Evolutionary conservation across 345 rosid genomes (phyloP).

Genomic region (Pugionium cornutum): DNA sequence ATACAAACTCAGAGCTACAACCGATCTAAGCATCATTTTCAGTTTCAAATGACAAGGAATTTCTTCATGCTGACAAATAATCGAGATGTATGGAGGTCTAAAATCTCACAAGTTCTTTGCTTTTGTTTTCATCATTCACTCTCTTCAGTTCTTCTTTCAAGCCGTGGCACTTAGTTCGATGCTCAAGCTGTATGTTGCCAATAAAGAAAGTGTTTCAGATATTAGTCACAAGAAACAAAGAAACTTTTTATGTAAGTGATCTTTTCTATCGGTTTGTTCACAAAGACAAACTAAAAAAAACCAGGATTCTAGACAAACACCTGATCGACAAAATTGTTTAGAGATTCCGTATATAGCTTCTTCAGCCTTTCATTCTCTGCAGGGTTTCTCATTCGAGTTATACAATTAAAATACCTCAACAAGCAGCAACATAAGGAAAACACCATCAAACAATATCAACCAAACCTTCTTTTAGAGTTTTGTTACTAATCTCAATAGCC

Average conservation of each 20-base stretch:
- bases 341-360: conserved; percentile 57
- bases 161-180: conserved; percentile 55
- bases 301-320: conserved; percentile 30
- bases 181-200: conserved; percentile 55
- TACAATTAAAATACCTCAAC: conserved; percentile 6
- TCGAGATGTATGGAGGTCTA: neutral
- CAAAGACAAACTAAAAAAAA: neutral
- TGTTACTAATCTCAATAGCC: conserved; percentile 60
- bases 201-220: conserved; percentile 14
- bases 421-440: conserved; percentile 8
- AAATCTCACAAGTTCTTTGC: conserved; percentile 49
- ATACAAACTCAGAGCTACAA: neutral
- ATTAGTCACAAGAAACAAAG: neutral
- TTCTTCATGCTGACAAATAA: neutral
- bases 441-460: neutral
- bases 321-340: conserved; percentile 66
- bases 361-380: conserved; percentile 67
- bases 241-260: neutral
- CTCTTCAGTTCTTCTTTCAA: conserved; percentile 58
- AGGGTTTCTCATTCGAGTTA: conserved; percentile 14
- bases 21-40: neutral
- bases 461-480: conserved; percentile 60
- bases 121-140: conserved; percentile 48
- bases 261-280: neutral
- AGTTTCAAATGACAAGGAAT: conserved; percentile 14